Evolutionary conservation across 106 monocot species (phyloP), one percentile per base, ranked within the genome.

Genomic region (Dendrobium chrysotoxum): DNA sequence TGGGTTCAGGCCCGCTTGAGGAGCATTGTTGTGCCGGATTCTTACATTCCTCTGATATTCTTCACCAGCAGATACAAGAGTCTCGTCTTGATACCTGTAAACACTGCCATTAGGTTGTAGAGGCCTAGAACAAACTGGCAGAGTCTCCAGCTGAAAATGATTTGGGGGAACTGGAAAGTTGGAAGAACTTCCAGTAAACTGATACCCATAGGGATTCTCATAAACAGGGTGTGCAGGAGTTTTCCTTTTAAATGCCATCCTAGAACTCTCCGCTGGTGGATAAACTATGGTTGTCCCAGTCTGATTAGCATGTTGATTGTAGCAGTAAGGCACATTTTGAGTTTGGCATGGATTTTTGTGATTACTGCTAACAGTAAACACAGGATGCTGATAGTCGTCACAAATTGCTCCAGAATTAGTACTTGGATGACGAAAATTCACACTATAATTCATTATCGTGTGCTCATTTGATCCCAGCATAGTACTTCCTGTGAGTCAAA

Each of bases 191-290:
- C 40, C 74, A 40, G 74, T 20, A 74, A 18, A 74, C 20, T 21
- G 40, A 41, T 74, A 40, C 4, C 41, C 1, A 5, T 20, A 40
- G 41, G 17, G 15, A 41, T 74, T 41, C 18, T 74, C 31, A 16
- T 30, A 70, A 20, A 17, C 21, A 21, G 40, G 40, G 18, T 39
- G 40, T 41, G 74, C 11, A 39, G 38, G 40, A 61, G 61, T 23
- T 21, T 74, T 74, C 40, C 74, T 74, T 41, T 74, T 74, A 16
- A 74, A 74, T 39, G 41, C 28, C 30, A 70, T 41, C 74, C 74
- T 41, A 41, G 30, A 28, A 74, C 21, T 39, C 40, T 18, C 41
- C 41, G 39, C 41, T 10, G 17, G 74, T 31, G 74, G 40, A 42
- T 39, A 41, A 74, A 41, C 13, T 16, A 41, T 74, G 40, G 20